Percentiles rank a stretch among this genome's conserved stretches.
Evolutionary conservation across 2,329 filamentous ascomycete genomes (phyloP).

Genomic region (Fusarium sp.): DNA sequence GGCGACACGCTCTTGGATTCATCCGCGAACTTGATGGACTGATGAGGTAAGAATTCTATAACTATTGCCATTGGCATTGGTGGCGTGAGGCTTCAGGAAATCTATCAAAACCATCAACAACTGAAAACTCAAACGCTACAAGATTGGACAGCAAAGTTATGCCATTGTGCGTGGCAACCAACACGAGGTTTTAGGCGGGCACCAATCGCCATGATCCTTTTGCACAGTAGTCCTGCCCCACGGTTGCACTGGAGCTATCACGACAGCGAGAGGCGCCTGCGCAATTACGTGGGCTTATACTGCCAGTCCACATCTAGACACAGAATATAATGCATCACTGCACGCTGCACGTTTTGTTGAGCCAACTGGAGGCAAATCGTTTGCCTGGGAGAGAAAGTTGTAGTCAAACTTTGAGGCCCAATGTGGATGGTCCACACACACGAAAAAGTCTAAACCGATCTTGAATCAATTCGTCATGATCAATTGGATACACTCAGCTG

Average conservation of each 20-base stretch:
- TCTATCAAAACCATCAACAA: neutral
- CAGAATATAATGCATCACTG: too few relatives aligned
- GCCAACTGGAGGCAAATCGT: too few relatives aligned
- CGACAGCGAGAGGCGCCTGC: constrained; percentile 2
- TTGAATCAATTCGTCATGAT: neutral
- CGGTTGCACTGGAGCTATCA: neutral
- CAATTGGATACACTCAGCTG: neutral
- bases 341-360: neutral
- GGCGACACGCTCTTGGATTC: neutral
- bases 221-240: neutral
- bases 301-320: neutral
- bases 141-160: neutral
- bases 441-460: neutral
- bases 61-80: neutral
- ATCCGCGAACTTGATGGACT: neutral
- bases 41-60: neutral
- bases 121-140: neutral
- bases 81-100: neutral
- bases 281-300: neutral
- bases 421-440: neutral
- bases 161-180: neutral
- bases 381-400: neutral
- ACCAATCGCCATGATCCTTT: constrained; percentile 2
- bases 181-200: neutral
- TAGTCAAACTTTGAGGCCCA: neutral